A percentile compares a stretch with the other conserved stretches of the same genome.
Evolutionary conservation across 2,329 filamentous ascomycete genomes (phyloP).

Genomic region (Xylogone sp.): DNA sequence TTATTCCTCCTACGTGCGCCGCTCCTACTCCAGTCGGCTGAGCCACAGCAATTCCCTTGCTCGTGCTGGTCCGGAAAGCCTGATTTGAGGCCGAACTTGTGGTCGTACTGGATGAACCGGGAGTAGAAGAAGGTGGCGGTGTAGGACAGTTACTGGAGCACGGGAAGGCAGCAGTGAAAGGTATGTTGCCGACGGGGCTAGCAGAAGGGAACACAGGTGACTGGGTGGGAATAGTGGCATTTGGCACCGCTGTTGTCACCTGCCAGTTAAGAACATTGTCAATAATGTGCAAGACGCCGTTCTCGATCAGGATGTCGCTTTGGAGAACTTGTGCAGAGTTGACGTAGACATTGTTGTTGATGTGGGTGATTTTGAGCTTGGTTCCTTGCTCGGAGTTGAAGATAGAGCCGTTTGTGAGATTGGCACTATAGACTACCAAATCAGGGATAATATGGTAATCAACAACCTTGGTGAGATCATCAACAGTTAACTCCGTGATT

Average conservation of each 20-base stretch:
- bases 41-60: slow-evolving; percentile 8
- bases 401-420: slow-evolving; percentile 26
- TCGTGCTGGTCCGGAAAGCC: slow-evolving; percentile 2
- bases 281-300: slow-evolving; percentile 33
- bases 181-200: slow-evolving; percentile 14
- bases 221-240: slow-evolving; percentile 33
- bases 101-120: slow-evolving; percentile 13
- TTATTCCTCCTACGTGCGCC: slow-evolving; percentile 10
- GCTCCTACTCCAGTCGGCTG: slow-evolving; percentile 13
- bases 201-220: slow-evolving; percentile 30
- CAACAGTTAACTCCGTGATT: slow-evolving; percentile 23
- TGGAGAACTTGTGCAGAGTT: slow-evolving; percentile 35
- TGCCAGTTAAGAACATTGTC: slow-evolving; percentile 44
- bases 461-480: slow-evolving; percentile 26
- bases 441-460: slow-evolving; percentile 31
- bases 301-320: slow-evolving; percentile 30
- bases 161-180: slow-evolving; percentile 39
- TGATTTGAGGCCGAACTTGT: background rate
- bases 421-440: slow-evolving; percentile 25
- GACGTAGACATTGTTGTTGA: slow-evolving; percentile 35
- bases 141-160: slow-evolving; percentile 37
- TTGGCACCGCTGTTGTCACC: slow-evolving; percentile 29
- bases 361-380: slow-evolving; percentile 31
- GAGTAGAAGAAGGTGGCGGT: slow-evolving; percentile 8
- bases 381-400: slow-evolving; percentile 24